Conservation (phyloP, 331 rosid species). For the Dryas integrifolia region DNA sequence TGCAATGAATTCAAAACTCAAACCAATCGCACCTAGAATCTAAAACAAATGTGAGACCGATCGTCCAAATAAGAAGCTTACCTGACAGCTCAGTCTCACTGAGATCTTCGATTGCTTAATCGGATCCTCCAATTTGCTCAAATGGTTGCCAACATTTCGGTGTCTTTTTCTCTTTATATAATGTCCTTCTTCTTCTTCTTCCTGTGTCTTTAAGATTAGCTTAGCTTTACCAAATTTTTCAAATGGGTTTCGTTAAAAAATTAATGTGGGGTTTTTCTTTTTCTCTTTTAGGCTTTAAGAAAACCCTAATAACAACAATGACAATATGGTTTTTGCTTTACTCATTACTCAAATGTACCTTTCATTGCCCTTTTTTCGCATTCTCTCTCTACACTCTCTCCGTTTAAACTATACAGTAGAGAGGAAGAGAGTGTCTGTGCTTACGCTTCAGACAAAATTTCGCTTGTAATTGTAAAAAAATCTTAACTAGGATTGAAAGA, state of each 20-base stretch:
- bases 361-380: conserved; percentile 25
- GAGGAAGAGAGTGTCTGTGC: conserved; percentile 26
- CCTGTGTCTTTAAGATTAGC: conserved; percentile 27
- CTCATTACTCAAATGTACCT: conserved; percentile 53
- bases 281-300: conserved; percentile 38
- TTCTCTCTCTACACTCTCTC: conserved; percentile 67
- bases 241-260: conserved; percentile 4
- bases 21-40: conserved; percentile 22
- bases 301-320: conserved; percentile 63
- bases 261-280: not conserved
- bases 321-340: conserved; percentile 67
- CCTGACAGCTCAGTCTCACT: conserved; percentile 26
- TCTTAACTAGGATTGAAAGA: conserved; percentile 31
- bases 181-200: not conserved
- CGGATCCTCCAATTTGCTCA: conserved; percentile 59
- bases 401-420: conserved; percentile 40
- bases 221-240: conserved; percentile 15
- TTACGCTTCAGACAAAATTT: conserved; percentile 34
- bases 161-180: conserved; percentile 15
- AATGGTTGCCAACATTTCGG: conserved; percentile 60
- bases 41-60: conserved; percentile 46
- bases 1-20: conserved; percentile 35
- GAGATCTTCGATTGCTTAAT: conserved; percentile 63
- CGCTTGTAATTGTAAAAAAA: conserved; percentile 27
- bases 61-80: conserved; percentile 39